Evolutionary conservation across 2,329 filamentous ascomycete species (phyloP), one percentile per base, ranked within the genome.

Genomic region (Didymella exigua): DNA sequence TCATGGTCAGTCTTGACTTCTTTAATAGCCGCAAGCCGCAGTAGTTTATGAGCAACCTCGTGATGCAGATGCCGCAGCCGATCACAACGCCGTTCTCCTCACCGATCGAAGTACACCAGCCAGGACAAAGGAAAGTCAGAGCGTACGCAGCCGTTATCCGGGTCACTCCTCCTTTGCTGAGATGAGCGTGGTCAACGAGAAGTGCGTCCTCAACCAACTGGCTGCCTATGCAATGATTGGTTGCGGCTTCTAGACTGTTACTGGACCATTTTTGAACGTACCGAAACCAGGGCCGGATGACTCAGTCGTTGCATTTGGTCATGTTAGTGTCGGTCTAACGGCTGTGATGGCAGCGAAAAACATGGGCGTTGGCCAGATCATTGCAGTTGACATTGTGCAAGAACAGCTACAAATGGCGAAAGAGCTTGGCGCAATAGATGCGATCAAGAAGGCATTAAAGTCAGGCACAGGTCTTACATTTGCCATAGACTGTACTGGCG

Each of bases 321-420:
- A 74, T 5, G 78, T 77, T n/a, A 71, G 72, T 13, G 78, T 79
- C 0, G 78, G 77, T 0, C 57, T 79, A 0, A 69, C 72, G 0
- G 78, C 76, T 0, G 56, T 79, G 7, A 76, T 77, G 69, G 76
- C 76, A 1, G 70, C 76, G 1, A 73, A 71, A 21, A 48, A 67
- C 30, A 34, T 66, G 1, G 63, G 62, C 7, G 68, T 67, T 2
- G 61, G 62, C 33, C 63, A 59, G 41, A 74, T 83, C 45, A 76
- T 83, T 9, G 80, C 75, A 5, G 73, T 81, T 7, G 81, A 83
- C 56, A 67, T 81, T 9, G 71, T 80, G 11, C 65, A 74, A 7
- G 62, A 63, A 4, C 72, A 78, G 18, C 68, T 83, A 11, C 70
- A 74, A 21, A 58, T 82, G 19, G 80, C 80, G 0, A 73, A 64